These are phyloP conservation scores for Phytophthora sojae DNA, from an alignment of 352 stramenopile species.

Conservation along the genomic window DNA sequence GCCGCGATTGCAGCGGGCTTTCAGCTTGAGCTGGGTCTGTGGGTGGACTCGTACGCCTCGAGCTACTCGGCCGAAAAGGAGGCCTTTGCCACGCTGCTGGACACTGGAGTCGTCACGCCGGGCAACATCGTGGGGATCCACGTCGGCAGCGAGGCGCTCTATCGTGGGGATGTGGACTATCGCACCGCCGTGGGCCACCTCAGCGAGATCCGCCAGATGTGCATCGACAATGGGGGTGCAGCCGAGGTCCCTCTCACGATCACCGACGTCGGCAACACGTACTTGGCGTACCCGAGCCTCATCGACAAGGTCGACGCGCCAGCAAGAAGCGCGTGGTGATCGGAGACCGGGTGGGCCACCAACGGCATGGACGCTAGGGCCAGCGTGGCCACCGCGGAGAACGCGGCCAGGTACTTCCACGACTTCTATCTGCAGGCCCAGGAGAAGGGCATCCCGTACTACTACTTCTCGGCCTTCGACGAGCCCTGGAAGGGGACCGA, in stretches of 20 bases:
- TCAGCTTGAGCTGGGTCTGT: not conserved
- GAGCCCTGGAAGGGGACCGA: not conserved
- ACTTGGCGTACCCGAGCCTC: not conserved
- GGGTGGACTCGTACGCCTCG: constrained; percentile 21
- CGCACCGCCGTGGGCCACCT: not conserved
- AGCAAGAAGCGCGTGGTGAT: not conserved
- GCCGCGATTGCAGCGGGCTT: not conserved
- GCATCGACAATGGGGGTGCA: not conserved
- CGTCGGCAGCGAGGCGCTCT: not conserved
- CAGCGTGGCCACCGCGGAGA: not conserved
- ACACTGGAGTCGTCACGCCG: not conserved
- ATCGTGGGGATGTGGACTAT: not conserved
- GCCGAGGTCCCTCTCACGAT: not conserved
- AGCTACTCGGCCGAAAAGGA: constrained; percentile 6
- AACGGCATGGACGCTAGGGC: not conserved
- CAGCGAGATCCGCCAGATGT: not conserved
- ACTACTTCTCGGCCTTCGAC: constrained; percentile 1
- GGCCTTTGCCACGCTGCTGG: not conserved
- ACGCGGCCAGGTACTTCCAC: not conserved
- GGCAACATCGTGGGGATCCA: not conserved
- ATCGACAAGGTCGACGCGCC: not conserved
- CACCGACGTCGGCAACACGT: not conserved
- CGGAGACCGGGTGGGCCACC: not conserved
- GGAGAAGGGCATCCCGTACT: not conserved
- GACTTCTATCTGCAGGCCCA: not conserved